Percentiles rank a stretch among this genome's conserved stretches.
Evolutionary conservation across 257 asterid species (phyloP).

Genomic region (Scutellaria barbata): DNA sequence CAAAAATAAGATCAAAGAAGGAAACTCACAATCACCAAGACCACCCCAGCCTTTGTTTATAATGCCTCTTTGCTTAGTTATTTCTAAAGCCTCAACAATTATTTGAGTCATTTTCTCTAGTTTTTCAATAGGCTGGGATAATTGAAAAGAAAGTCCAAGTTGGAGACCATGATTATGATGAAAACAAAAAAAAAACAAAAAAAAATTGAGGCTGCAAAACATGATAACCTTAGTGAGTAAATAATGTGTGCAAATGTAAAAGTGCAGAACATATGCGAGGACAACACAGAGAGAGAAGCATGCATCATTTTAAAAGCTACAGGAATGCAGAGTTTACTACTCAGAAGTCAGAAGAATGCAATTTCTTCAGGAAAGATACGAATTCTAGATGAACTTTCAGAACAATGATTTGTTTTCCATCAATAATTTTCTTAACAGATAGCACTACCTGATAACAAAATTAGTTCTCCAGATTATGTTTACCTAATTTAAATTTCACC

Average conservation of each 20-base stretch:
- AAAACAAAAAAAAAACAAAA: constrained; percentile 10
- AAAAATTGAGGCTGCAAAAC: constrained; percentile 26
- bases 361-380: background rate
- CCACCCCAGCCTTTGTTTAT: constrained; percentile 99
- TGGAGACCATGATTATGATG: background rate
- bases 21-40: constrained; percentile 89
- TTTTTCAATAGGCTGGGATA: constrained; percentile 88
- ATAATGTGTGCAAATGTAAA: background rate
- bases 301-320: background rate
- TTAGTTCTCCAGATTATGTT: background rate
- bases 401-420: background rate
- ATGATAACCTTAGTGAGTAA: background rate
- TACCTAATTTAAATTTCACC: background rate
- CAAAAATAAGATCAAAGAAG: constrained; percentile 26
- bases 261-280: background rate
- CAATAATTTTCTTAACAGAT: too few species aligned
- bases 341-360: constrained; percentile 19
- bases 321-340: background rate
- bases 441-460: constrained; percentile 6
- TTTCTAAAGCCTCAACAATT: constrained; percentile 82
- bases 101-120: constrained; percentile 92
- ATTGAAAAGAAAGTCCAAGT: constrained; percentile 23
- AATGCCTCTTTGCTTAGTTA: constrained; percentile 85
- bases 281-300: constrained; percentile 11
- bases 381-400: background rate